Evolutionary conservation across 106 monocot species (phyloP), one percentile per base, ranked within the genome.

Genomic region (Ottelia alismoides): DNA sequence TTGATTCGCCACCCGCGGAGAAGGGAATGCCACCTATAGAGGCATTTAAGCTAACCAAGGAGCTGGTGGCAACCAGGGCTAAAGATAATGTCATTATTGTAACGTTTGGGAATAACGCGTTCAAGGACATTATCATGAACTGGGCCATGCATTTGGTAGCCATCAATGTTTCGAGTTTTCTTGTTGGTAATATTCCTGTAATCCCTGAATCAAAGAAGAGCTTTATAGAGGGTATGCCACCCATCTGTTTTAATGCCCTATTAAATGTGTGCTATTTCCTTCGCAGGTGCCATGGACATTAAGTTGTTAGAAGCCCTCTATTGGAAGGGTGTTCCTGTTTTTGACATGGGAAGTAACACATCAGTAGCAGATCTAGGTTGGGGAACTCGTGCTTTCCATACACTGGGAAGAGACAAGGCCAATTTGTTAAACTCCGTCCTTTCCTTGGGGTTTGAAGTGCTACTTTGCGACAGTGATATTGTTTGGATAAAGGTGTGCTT

Each of bases 401-500:
- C 83, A 77, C 75, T 92, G 79, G 92, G 87, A 24, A 76, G 79
- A 63, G 79, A 92, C 48, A 92, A 73, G 59, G 79, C 80, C 35
- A 63, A 83, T 17, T 56, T 92, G 45, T 80, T 87, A 57, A 92
- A 92, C 59, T 65, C 72, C 3, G 44, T 92, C n/a, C 63, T 92
- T 35, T 74, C 83, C 27, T 92, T 80, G 70, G 92, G 87, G 2
- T 69, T 60, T 60, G 92, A 92, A 53, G 47, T 92, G 48, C 74
- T 92, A n/a, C 59, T 92, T 71, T 87, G 87, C 46, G 92, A 92
- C 46, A 83, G 87, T 20, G 92, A 92, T 52, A 83, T 87, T 76
- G 92, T 92, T 58, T 92, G 92, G 92, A 62, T 87, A 40, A 92
- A 87, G 91, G 91, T 91, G 75, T 28, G n/a, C n/a, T n/a, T n/a